phyloP scores from a whole-genome alignment of 129 eudicot genomes.

The Heracleum sosnowskyi region DNA sequence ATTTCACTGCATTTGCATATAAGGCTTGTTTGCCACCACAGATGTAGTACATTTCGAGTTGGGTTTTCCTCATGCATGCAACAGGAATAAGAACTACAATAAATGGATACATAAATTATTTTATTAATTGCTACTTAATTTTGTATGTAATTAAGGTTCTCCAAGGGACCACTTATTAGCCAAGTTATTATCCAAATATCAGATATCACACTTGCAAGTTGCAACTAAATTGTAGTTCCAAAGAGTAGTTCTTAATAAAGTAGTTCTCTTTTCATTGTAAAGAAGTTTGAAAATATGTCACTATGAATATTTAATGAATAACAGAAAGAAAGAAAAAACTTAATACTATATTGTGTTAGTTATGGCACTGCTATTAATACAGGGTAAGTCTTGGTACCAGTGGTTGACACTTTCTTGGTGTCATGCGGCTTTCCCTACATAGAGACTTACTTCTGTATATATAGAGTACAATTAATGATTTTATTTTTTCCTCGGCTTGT shows the following conservation, averaged over 20 bases:
- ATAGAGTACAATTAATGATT: background rate
- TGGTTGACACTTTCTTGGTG: background rate
- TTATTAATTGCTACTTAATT: background rate
- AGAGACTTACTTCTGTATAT: background rate
- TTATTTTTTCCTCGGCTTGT: background rate
- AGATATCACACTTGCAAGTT: background rate
- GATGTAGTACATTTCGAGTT: background rate
- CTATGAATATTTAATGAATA: background rate
- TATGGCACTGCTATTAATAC: background rate
- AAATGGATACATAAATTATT: background rate
- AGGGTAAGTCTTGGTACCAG: background rate
- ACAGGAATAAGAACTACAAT: background rate
- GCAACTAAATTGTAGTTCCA: background rate
- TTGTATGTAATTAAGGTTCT: background rate
- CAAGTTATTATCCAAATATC: background rate
- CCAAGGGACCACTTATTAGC: background rate
- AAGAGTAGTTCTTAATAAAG: background rate
- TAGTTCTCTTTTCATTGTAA: background rate
- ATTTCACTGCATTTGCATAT: background rate
- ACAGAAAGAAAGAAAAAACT: background rate
- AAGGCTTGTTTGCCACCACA: background rate
- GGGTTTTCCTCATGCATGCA: background rate
- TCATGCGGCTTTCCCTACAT: background rate
- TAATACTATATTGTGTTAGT: background rate
- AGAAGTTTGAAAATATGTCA: background rate